Conservation (phyloP, 306 rosid genomes). For the Castanea mollissima region DNA sequence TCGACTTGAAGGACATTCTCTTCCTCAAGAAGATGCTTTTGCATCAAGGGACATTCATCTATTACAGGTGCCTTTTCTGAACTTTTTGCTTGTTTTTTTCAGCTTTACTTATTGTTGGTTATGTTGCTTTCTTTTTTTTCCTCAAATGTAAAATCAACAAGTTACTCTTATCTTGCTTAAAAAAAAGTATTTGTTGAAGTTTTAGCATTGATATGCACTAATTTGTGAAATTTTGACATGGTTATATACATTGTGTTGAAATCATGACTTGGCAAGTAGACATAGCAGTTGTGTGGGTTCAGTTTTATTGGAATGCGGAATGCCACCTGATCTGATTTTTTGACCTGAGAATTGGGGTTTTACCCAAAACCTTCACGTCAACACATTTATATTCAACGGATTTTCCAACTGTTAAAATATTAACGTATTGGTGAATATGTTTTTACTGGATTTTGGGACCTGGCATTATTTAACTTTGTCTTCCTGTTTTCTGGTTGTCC, state of each 20-base stretch:
- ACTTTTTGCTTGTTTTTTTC: background rate
- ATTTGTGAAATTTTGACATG: background rate
- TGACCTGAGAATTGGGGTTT: background rate
- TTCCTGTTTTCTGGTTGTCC: background rate
- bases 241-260: background rate
- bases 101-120: background rate
- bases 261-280: slow-evolving; percentile 3
- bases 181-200: background rate
- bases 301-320: background rate
- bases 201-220: background rate
- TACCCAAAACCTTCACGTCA: background rate
- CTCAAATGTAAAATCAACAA: background rate
- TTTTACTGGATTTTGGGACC: background rate
- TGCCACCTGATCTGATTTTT: background rate
- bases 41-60: slow-evolving; percentile 90
- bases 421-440: background rate
- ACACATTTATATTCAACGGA: background rate
- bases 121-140: background rate
- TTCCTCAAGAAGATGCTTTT: slow-evolving; percentile 85
- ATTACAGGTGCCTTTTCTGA: slow-evolving; percentile 63
- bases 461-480: background rate
- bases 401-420: background rate
- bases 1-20: slow-evolving; percentile 91
- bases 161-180: background rate
- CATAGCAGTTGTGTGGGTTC: background rate